Evolutionary conservation across 75 land plant genomes (phyloP).

Genomic region (Azolla pinnata): DNA sequence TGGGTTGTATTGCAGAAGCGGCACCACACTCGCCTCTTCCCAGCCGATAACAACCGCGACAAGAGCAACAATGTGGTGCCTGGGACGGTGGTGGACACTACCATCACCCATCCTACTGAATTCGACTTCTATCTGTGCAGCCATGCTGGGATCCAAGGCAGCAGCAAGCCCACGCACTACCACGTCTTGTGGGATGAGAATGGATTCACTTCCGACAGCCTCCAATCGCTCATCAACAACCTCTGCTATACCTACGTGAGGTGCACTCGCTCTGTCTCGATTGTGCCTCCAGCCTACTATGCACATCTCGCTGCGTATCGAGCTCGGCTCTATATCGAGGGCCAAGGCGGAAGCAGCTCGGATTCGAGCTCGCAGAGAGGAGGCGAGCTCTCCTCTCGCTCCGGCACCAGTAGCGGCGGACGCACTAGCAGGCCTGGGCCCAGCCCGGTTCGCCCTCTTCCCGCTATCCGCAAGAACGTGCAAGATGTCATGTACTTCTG

Average conservation of each 20-base stretch:
- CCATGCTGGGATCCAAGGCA: constrained; percentile 81
- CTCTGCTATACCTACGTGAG: constrained; percentile 72
- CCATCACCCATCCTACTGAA: constrained; percentile 79
- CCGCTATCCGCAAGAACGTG: neutral
- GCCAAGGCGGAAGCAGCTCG: neutral
- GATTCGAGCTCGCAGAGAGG: neutral
- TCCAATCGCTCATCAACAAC: constrained; percentile 69
- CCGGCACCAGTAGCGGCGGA: constrained; percentile 1
- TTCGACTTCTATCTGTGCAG: constrained; percentile 92
- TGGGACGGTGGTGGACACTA: constrained; percentile 86
- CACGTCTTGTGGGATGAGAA: constrained; percentile 79
- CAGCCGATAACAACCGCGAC: constrained; percentile 19
- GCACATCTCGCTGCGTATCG: constrained; percentile 86
- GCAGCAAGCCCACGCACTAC: constrained; percentile 90
- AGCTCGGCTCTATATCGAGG: constrained; percentile 68
- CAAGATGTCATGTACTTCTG: constrained; percentile 8
- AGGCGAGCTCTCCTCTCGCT: no score
- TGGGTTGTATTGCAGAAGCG: constrained; percentile 88
- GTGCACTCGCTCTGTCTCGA: constrained; percentile 79
- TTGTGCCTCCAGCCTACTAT: constrained; percentile 85
- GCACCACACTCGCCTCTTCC: constrained; percentile 90
- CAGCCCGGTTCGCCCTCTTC: neutral
- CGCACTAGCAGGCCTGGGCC: neutral
- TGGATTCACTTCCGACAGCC: constrained; percentile 66
- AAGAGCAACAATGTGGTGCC: constrained; percentile 50